Evolutionary conservation across 202 grass and related monocot genomes (phyloP).

Genomic region (Schoenoplectus tabernaemontani): DNA sequence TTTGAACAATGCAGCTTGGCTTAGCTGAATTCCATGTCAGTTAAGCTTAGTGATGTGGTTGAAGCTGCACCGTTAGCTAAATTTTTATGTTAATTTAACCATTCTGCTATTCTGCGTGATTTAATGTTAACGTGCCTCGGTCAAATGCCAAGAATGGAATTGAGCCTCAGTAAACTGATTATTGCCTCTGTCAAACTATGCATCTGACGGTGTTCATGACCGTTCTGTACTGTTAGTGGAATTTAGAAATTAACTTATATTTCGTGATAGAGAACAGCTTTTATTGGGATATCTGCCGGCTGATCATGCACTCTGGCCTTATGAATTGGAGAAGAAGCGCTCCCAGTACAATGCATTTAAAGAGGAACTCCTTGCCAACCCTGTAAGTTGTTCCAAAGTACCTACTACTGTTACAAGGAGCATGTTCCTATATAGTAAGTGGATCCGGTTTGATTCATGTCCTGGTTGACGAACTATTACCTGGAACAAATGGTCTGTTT

Average conservation of each 20-base stretch:
- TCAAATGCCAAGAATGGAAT: conserved; percentile 1
- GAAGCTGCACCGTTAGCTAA: not conserved
- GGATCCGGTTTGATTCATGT: not conserved
- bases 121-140: not conserved
- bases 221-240: conserved; percentile 4
- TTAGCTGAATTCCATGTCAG: not conserved
- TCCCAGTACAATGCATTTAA: conserved; percentile 68
- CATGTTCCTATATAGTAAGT: not conserved
- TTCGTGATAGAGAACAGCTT: conserved; percentile 91
- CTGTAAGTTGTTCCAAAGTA: conserved; percentile 55
- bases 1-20: not conserved
- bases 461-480: not conserved
- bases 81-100: not conserved
- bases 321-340: conserved; percentile 85
- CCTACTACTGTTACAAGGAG: not conserved
- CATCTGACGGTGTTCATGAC: not conserved
- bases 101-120: not conserved
- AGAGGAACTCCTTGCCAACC: conserved; percentile 87
- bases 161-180: not conserved
- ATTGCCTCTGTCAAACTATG: conserved; percentile 1
- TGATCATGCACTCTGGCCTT: conserved; percentile 71
- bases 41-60: not conserved
- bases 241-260: conserved; percentile 65
- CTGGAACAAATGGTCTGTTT: not conserved
- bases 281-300: conserved; percentile 85